phyloP scores from a whole-genome alignment of 192 early-diverging fungal species.

The Entomortierella lignicola region DNA sequence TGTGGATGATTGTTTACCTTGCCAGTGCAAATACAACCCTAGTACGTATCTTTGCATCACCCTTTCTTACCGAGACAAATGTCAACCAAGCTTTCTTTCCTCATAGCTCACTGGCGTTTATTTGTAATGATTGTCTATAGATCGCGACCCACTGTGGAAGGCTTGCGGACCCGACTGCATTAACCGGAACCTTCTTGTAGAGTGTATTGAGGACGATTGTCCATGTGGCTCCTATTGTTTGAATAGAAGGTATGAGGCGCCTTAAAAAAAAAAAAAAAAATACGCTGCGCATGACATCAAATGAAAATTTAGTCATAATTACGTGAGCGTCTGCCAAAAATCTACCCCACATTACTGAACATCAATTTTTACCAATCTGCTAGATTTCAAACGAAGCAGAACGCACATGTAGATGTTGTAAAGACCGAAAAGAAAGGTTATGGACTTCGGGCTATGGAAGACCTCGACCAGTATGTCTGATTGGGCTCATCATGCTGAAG shows the following conservation, averaged over 20 bases:
- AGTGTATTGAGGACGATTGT: conserved; percentile 91
- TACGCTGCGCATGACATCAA: neutral
- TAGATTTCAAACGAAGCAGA: conserved; percentile 88
- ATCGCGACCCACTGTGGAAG: conserved; percentile 59
- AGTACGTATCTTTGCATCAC: conserved; percentile 49
- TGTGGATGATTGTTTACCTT: conserved; percentile 79
- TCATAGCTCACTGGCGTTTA: neutral
- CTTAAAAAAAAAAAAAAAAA: neutral
- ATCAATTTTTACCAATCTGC: neutral
- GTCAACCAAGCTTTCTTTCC: neutral
- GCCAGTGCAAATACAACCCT: conserved; percentile 81
- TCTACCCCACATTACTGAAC: neutral
- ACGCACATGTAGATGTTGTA: conserved; percentile 89
- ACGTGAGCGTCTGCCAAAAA: neutral
- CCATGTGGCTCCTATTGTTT: conserved; percentile 88
- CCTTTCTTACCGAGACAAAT: too few relatives aligned
- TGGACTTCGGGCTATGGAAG: conserved; percentile 83
- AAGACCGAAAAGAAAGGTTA: conserved; percentile 93
- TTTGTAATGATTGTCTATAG: neutral
- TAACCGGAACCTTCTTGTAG: conserved; percentile 91
- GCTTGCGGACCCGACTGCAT: conserved; percentile 97
- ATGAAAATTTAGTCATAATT: neutral
- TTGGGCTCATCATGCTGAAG: too few relatives aligned
- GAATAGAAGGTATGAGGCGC: conserved; percentile 75
- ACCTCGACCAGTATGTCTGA: conserved; percentile 68